These are phyloP conservation scores for Nicotiana attenuata DNA, from an alignment of 257 asterid species.

Conservation along the genomic window DNA sequence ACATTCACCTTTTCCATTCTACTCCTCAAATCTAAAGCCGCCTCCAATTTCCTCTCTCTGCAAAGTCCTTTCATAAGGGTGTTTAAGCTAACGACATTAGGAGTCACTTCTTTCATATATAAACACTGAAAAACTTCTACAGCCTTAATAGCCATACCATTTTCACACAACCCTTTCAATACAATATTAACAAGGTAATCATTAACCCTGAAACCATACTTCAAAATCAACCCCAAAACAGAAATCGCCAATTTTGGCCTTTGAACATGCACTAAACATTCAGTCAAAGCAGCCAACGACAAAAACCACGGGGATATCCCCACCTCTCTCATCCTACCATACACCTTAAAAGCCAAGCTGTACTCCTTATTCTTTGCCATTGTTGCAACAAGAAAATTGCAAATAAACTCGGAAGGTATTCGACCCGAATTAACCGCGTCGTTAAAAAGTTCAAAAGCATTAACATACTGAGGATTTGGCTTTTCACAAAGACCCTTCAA, in stretches of 20 bases:
- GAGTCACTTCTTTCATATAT: conserved; percentile 28
- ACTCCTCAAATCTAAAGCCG: conserved; percentile 45
- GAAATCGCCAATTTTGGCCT: conserved; percentile 41
- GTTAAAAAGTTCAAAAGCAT: conserved; percentile 32
- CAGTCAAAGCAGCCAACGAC: conserved; percentile 45
- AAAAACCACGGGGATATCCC: conserved; percentile 34
- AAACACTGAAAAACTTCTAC: conserved; percentile 35
- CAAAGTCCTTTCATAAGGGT: conserved; percentile 61
- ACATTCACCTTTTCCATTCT: conserved; percentile 45
- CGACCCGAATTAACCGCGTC: conserved; percentile 31
- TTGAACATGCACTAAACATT: conserved; percentile 41
- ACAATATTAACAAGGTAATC: conserved; percentile 42
- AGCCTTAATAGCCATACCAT: conserved; percentile 40
- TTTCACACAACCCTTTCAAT: conserved; percentile 50
- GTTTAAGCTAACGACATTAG: conserved; percentile 52
- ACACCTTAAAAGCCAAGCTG: conserved; percentile 34
- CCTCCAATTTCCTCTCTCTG: conserved; percentile 36
- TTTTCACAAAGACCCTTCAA: conserved; percentile 33
- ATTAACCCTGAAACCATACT: conserved; percentile 40
- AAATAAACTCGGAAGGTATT: conserved; percentile 31
- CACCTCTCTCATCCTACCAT: conserved; percentile 29
- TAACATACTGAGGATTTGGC: conserved; percentile 28
- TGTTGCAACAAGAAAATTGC: conserved; percentile 40
- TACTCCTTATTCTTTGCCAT: conserved; percentile 57
- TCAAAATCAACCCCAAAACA: conserved; percentile 48